Percentiles rank a stretch among this genome's conserved stretches.
Conservation (phyloP, 1,139 yeast species). For the Arxiozyma telluris region DNA sequence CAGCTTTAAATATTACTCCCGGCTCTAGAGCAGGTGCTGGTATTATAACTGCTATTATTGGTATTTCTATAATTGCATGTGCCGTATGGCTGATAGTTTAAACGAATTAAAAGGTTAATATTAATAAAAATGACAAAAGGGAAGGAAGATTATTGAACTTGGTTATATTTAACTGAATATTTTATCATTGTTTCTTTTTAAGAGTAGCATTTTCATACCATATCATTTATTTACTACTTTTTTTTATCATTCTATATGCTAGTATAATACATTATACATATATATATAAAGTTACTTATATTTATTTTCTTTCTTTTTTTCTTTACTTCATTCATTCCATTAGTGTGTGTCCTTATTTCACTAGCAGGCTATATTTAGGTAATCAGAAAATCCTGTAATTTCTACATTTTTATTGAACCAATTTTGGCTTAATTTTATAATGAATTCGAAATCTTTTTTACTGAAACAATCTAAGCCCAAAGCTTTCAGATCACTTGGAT, state of each 20-base stretch:
- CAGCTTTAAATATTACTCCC: conserved; percentile 43
- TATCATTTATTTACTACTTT: background rate
- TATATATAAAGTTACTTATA: background rate
- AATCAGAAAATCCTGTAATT: conserved; percentile 8
- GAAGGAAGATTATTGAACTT: too few relatives aligned
- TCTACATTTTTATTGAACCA: conserved; percentile 20
- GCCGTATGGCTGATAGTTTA: conserved; percentile 65
- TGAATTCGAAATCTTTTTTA: conserved; percentile 21
- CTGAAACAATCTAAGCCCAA: conserved; percentile 28
- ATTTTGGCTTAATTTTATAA: conserved; percentile 13
- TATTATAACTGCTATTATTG: conserved; percentile 67
- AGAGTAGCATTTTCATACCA: too few relatives aligned
- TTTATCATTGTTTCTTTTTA: background rate
- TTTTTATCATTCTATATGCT: background rate
- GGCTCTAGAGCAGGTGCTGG: conserved; percentile 88
- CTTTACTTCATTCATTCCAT: background rate
- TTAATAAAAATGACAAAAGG: background rate
- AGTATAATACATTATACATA: background rate
- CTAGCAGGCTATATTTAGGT: conserved; percentile 8
- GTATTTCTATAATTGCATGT: conserved; percentile 53
- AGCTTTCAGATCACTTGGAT: conserved; percentile 15
- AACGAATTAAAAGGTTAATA: background rate
- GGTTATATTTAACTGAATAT: too few relatives aligned
- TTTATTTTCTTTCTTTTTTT: too few relatives aligned
- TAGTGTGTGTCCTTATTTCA: background rate